Evolutionary conservation across 2,329 filamentous ascomycete species (phyloP).

Genomic region (Fusarium nygamai): DNA sequence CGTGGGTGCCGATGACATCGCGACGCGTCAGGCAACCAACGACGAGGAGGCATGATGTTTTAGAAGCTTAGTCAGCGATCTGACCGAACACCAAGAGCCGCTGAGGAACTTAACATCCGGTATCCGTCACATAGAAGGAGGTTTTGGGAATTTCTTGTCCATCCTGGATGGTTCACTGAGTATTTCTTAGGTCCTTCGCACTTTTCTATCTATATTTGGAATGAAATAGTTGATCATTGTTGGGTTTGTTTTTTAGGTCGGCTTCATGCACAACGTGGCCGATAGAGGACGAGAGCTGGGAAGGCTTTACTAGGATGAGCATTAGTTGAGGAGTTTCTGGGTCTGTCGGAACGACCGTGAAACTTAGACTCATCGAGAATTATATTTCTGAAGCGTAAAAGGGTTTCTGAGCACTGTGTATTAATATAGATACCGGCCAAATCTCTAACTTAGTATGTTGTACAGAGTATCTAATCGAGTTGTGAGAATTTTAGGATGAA

Average conservation of each 20-base stretch:
- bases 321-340: neutral
- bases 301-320: neutral
- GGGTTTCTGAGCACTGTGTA: neutral
- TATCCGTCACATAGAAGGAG: too few species aligned
- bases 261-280: too few species aligned
- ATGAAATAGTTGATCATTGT: too few species aligned
- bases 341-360: neutral
- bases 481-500: neutral
- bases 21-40: neutral
- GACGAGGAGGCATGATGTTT: too few species aligned
- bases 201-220: too few species aligned
- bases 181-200: too few species aligned
- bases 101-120: too few species aligned
- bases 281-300: neutral
- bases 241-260: too few species aligned
- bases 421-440: neutral
- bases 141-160: too few species aligned
- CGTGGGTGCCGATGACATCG: neutral
- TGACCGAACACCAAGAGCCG: too few species aligned
- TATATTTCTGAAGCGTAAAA: neutral
- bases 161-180: too few species aligned
- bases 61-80: neutral
- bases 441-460: accelerated
- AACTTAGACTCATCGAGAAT: neutral
- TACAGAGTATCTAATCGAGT: too few species aligned